A percentile compares a stretch with the other conserved stretches of the same genome.
These are phyloP conservation scores for Zopfochytrium polystomum DNA, from an alignment of 371 early-diverging fungal genomes.

Conservation along the genomic window DNA sequence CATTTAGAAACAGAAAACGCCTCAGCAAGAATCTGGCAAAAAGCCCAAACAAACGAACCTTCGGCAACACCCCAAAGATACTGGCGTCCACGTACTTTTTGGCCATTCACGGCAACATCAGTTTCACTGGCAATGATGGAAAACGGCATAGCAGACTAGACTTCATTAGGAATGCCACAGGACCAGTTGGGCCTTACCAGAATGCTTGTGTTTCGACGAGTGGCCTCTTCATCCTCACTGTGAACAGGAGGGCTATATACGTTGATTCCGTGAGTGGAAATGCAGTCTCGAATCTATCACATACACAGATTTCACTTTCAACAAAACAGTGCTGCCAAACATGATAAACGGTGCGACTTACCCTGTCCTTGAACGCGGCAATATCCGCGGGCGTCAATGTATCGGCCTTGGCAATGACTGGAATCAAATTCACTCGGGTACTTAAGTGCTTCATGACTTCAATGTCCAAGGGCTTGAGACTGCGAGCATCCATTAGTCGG, in stretches of 20 bases:
- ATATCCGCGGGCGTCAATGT: slow-evolving; percentile 81
- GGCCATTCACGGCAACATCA: slow-evolving; percentile 76
- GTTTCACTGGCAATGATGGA: slow-evolving; percentile 90
- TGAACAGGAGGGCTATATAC: slow-evolving; percentile 83
- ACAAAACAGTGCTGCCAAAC: no score
- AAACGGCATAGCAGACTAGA: slow-evolving; percentile 84
- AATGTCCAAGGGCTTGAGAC: slow-evolving; percentile 78
- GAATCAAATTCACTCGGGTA: slow-evolving; percentile 83
- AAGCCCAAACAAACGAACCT: slow-evolving; percentile 21
- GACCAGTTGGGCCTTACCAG: slow-evolving; percentile 47
- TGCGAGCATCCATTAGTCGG: slow-evolving; percentile 16
- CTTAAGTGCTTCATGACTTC: slow-evolving; percentile 85
- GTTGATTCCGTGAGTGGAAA: slow-evolving; percentile 73
- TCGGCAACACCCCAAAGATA: slow-evolving; percentile 95
- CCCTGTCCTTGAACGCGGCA: slow-evolving; percentile 74
- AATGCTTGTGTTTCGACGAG: slow-evolving; percentile 78
- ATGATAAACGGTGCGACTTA: slow-evolving; percentile 13
- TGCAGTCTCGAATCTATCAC: slow-evolving; percentile 70
- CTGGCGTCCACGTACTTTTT: slow-evolving; percentile 81
- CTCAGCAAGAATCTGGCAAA: background rate
- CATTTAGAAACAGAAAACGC: background rate
- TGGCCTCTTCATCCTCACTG: slow-evolving; percentile 80
- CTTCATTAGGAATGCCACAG: background rate
- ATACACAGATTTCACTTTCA: slow-evolving; percentile 13
- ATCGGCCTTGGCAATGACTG: slow-evolving; percentile 93